Evolutionary conservation across 495 filamentous ascomycete species (phyloP), one percentile per base, ranked within the genome.

Genomic region (Elaphomyces granulatus): DNA sequence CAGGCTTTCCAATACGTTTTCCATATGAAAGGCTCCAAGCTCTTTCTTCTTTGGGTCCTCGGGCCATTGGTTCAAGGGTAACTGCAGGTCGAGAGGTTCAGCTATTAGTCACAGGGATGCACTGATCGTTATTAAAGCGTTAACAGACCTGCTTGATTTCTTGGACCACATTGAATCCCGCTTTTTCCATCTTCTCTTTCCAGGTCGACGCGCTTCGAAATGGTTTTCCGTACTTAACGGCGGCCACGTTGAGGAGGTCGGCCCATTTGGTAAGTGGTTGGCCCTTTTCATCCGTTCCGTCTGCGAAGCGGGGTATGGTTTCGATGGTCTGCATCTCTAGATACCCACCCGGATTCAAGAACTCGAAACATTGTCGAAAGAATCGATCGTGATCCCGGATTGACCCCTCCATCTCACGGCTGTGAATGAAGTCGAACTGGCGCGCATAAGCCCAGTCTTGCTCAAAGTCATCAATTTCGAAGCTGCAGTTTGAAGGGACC

Each of bases 391-490:
- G 78, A 55, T 84, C 66, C 12, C 60, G 59, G 37, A 86, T 71
- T 34, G 60, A 63, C 2, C 67, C 70, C 16, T 67, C 65, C 45
- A 81, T 58, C 38, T 71, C 64, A 8, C 77, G 72, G 14, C 61
- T 66, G 44, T 80, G 77, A 41, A 83, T 68, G 49, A 64, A 81
- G 56, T 80, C 76, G 45, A 80, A 63, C 33, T 67, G 48, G 8
- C 53, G 40, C 32, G 58, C 50, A 35, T 65, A 67, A 1, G 62
- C 57, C 76, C 75, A 81, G 15, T 66, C 61, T 8, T 61, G 54
- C 52, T 80, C 74, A 30, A 72, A 69, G 49, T 81, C 72, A 49
- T 77, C 74, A 23, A 81, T 56, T 52, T 71, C 65, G 45, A 81
- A 81, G 23, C 60, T 68, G 45, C 77, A 72, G 45, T 80, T 80